Base-by-base conservation (phyloP, 1,139 yeast species). In the Suhomyces maxii region DNA sequence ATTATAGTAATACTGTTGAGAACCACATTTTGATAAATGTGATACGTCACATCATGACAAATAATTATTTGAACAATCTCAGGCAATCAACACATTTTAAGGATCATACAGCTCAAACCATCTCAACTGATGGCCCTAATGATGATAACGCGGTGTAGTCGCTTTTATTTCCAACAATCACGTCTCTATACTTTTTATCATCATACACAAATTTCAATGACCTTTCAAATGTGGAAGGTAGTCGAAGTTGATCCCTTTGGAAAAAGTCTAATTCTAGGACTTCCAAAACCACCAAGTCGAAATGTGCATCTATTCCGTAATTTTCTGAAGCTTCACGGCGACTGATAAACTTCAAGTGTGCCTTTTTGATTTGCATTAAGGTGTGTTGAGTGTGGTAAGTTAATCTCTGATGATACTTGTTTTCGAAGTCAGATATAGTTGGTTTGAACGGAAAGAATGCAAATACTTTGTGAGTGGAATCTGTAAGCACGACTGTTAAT, bases 401-500 rank as follows among this genome's bases (percentile, higher is more conserved):
- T 37, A 72, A 58, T 35, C 76, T 52, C 41, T 67, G 71, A 26
- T 61, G 54, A 45, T 69, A 58, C 11, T 47, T 49, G 34, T 54
- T 54, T 48, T 73, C 77, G 51, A 69, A 73, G 23, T 52, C 39
- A 8, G 60, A 54, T 1, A 69, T 58, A 0, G 73, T 62, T 2
- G 64, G 58, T 7, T 57, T 50, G 39, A 58, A 62, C 1, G 68
- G 67, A 45, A 73, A 66, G 3, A 54, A 49, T 0, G 64, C 74
- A 10, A 65, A 56, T 13, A 72, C 58, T 48, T 61, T 59, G 48
- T 69, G 69, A 2, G 57, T 55, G 3, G 63, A 53, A 48, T 73
- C 79, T 5, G 69, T 58, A n/a, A 71, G 45, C 2, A 68, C 53
- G 1, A 64, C 68, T 5, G 70, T 58, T 2, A 71, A 45, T 10